phyloP scores from a whole-genome alignment of 2,329 filamentous ascomycete species.

The Fusarium chaquense region DNA sequence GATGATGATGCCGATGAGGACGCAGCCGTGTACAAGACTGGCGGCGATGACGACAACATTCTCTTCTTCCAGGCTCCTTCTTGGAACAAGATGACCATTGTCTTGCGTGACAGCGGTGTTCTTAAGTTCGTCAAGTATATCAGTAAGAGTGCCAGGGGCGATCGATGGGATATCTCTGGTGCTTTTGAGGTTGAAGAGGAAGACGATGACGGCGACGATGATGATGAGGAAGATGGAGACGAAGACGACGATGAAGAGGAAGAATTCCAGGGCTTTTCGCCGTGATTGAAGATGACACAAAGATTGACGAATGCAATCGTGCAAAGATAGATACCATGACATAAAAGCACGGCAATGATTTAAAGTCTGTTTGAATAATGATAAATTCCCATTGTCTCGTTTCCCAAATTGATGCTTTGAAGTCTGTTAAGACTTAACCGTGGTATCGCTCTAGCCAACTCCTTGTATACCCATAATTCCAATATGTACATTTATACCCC shows the following conservation, averaged over 20 bases:
- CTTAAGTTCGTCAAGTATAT: constrained; percentile 98
- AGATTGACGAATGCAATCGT: constrained; percentile 25
- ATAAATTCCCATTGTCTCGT: constrained; percentile 1
- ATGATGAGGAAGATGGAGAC: constrained; percentile 52
- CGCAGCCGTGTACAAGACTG: constrained; percentile 88
- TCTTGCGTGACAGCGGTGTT: constrained; percentile 86
- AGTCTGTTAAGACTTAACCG: constrained; percentile 11
- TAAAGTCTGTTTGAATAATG: constrained; percentile 10
- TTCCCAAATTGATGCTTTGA: constrained; percentile 12
- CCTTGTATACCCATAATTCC: constrained; percentile 19
- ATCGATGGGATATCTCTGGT: constrained; percentile 91
- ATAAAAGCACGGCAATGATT: constrained; percentile 32
- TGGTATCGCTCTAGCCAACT: constrained; percentile 35
- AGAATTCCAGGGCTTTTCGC: constrained; percentile 70
- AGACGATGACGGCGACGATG: constrained; percentile 58
- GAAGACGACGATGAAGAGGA: constrained; percentile 61
- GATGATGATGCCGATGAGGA: constrained; percentile 79
- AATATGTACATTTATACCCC: constrained; percentile 19
- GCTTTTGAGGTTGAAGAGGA: constrained; percentile 77
- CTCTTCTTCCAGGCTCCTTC: constrained; percentile 71
- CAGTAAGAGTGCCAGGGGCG: constrained; percentile 82
- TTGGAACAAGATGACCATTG: constrained; percentile 94
- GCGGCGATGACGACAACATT: constrained; percentile 77
- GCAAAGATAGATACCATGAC: constrained; percentile 38
- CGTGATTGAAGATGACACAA: constrained; percentile 43